These are phyloP conservation scores for Cyphellophora europaea DNA, from an alignment of 2,329 filamentous ascomycete genomes.

Conservation along the genomic window DNA sequence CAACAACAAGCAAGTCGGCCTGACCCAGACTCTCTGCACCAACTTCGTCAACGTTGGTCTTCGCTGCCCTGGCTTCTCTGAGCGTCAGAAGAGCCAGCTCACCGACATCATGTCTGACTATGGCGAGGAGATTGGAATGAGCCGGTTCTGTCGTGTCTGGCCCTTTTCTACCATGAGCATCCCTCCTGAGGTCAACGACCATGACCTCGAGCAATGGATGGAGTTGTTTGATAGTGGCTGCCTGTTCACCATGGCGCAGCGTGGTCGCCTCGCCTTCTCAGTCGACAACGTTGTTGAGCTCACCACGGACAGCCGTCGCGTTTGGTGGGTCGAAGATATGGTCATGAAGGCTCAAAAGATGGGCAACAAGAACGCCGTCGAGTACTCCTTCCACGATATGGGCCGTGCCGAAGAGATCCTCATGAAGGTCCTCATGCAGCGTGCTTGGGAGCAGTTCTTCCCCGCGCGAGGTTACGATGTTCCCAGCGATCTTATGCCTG, in stretches of 20 bases:
- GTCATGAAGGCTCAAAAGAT: conserved; percentile 8
- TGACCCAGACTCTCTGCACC: conserved; percentile 28
- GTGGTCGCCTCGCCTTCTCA: conserved; percentile 2
- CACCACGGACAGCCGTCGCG: conserved; percentile 6
- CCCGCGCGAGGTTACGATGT: neutral
- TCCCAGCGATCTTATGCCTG: neutral
- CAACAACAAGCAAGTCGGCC: conserved; percentile 23
- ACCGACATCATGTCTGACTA: conserved; percentile 1
- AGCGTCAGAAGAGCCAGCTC: conserved; percentile 24
- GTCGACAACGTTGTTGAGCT: conserved; percentile 8
- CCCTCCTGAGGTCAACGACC: conserved; percentile 7
- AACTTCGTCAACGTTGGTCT: conserved; percentile 32
- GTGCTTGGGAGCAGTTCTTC: conserved; percentile 8
- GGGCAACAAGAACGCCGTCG: conserved; percentile 4
- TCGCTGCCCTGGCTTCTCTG: conserved; percentile 33
- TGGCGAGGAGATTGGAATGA: conserved; percentile 7
- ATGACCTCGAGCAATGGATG: conserved; percentile 16
- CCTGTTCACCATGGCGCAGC: conserved; percentile 4
- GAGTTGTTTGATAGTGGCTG: conserved; percentile 11
- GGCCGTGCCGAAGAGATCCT: conserved; percentile 8
- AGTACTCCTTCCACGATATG: too few relatives aligned
- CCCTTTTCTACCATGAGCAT: conserved; percentile 15
- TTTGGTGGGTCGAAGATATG: conserved; percentile 1
- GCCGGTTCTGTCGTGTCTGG: conserved; percentile 13
- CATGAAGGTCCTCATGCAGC: conserved; percentile 7